These are phyloP conservation scores for Dioszegia aurantiaca DNA, from an alignment of 768 basidiomycete genomes.

Conservation along the genomic window DNA sequence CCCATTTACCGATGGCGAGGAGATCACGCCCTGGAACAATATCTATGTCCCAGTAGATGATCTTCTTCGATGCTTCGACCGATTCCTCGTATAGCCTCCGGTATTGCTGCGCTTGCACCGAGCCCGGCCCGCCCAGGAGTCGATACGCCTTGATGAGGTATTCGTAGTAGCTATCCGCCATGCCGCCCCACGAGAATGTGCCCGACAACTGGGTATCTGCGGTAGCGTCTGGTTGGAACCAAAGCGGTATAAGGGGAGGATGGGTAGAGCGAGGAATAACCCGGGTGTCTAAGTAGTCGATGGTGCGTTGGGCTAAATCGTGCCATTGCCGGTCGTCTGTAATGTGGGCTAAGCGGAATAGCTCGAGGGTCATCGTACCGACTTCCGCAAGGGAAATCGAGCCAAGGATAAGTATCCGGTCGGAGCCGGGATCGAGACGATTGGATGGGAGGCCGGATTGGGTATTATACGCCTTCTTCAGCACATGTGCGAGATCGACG, in stretches of 20 bases:
- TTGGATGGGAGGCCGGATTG: constrained; percentile 48
- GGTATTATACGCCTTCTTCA: constrained; percentile 51
- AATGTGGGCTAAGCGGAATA: constrained; percentile 51
- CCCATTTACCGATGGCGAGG: constrained; percentile 33
- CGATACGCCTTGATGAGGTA: constrained; percentile 56
- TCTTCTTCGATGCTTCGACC: constrained; percentile 47
- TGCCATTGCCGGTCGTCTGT: constrained; percentile 53
- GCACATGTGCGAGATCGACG: constrained; percentile 50
- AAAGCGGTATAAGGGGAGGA: constrained; percentile 46
- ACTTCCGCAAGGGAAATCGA: constrained; percentile 50
- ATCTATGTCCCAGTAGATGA: constrained; percentile 47
- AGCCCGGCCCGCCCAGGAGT: constrained; percentile 43
- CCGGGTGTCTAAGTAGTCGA: constrained; percentile 49
- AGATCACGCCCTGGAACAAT: constrained; percentile 42
- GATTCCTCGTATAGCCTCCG: constrained; percentile 50
- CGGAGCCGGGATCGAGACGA: constrained; percentile 49
- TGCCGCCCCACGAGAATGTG: constrained; percentile 52
- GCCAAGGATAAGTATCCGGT: constrained; percentile 23
- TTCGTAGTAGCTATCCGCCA: constrained; percentile 52
- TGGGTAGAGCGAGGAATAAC: constrained; percentile 35
- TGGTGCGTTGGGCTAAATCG: constrained; percentile 52
- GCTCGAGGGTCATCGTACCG: constrained; percentile 54
- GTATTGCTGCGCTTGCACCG: constrained; percentile 41
- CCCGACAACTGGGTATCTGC: constrained; percentile 32
- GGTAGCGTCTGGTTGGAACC: constrained; percentile 38